These are phyloP conservation scores for Kluyveromyces sp. DNA, from an alignment of 1,139 yeast genomes.

Conservation along the genomic window DNA sequence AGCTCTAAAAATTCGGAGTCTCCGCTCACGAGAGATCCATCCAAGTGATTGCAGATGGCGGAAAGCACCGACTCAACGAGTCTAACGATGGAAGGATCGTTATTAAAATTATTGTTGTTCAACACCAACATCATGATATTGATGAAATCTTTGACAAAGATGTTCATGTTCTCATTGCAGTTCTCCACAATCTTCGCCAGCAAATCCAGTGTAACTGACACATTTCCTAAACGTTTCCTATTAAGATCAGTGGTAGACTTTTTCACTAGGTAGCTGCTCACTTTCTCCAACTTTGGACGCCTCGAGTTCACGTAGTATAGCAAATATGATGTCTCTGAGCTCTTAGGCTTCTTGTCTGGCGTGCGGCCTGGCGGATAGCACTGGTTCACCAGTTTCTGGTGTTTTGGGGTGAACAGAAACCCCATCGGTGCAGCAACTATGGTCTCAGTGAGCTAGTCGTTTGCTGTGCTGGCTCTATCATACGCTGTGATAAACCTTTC, in stretches of 20 bases:
- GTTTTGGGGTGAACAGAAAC: conserved; percentile 59
- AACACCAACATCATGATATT: conserved; percentile 36
- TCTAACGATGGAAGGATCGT: conserved; percentile 28
- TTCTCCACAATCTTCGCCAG: conserved; percentile 61
- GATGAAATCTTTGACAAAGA: conserved; percentile 62
- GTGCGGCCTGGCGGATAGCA: conserved; percentile 91
- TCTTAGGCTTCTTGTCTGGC: conserved; percentile 81
- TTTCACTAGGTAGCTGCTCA: conserved; percentile 59
- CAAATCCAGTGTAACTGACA: conserved; percentile 73
- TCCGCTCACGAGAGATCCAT: conserved; percentile 64
- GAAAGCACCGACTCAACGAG: conserved; percentile 32
- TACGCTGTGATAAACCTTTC: neutral
- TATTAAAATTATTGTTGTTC: conserved; percentile 25
- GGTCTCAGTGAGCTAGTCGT: neutral
- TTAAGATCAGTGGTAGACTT: conserved; percentile 59
- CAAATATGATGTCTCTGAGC: conserved; percentile 82
- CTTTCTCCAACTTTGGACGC: conserved; percentile 81
- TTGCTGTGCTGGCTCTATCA: no score
- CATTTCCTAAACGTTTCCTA: conserved; percentile 64
- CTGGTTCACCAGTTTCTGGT: conserved; percentile 79
- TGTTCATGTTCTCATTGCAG: conserved; percentile 77
- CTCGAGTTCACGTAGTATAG: conserved; percentile 90
- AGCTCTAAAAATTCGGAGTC: conserved; percentile 51
- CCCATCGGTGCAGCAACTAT: conserved; percentile 11
- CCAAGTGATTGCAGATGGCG: conserved; percentile 55